Percentiles rank a stretch among this genome's conserved stretches.
These are phyloP conservation scores for Sporothrix globosa DNA, from an alignment of 2,329 filamentous ascomycete genomes.

Conservation along the genomic window DNA sequence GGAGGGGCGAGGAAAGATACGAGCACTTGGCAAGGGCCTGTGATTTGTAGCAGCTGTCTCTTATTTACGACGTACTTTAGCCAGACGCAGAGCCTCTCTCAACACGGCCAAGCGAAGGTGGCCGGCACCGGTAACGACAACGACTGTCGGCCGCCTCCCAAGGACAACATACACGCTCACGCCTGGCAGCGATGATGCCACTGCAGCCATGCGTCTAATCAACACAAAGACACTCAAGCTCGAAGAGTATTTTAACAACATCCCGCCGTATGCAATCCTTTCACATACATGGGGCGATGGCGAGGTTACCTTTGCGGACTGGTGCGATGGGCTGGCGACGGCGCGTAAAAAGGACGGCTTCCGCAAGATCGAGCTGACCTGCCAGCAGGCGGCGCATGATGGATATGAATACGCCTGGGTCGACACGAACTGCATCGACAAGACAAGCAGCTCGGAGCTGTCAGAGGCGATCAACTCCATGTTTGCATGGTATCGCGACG, in stretches of 20 bases:
- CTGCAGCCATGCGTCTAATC: conserved; percentile 36
- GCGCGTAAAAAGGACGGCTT: conserved; percentile 12
- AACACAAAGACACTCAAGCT: conserved; percentile 34
- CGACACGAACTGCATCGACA: conserved; percentile 38
- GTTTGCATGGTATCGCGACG: conserved; percentile 34
- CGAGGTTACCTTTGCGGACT: conserved; percentile 28
- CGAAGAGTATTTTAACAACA: conserved; percentile 33
- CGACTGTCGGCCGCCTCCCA: background rate
- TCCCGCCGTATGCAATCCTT: conserved; percentile 35
- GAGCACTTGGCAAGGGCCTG: background rate
- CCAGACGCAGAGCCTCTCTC: background rate
- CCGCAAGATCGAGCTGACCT: conserved; percentile 25
- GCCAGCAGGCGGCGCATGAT: conserved; percentile 4
- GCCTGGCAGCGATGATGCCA: background rate
- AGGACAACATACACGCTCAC: background rate
- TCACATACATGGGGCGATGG: conserved; percentile 35
- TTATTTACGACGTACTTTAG: background rate
- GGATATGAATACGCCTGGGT: conserved; percentile 33
- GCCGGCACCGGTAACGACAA: background rate
- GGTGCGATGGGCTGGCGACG: background rate
- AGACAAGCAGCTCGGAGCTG: conserved; percentile 34
- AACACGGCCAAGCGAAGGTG: background rate
- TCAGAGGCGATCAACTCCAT: conserved; percentile 37
- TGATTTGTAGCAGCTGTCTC: too few species aligned
- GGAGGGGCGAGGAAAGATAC: background rate